Base-by-base conservation (phyloP, 2,329 filamentous ascomycete genomes). In the Talaromyces amestolkiae region DNA sequence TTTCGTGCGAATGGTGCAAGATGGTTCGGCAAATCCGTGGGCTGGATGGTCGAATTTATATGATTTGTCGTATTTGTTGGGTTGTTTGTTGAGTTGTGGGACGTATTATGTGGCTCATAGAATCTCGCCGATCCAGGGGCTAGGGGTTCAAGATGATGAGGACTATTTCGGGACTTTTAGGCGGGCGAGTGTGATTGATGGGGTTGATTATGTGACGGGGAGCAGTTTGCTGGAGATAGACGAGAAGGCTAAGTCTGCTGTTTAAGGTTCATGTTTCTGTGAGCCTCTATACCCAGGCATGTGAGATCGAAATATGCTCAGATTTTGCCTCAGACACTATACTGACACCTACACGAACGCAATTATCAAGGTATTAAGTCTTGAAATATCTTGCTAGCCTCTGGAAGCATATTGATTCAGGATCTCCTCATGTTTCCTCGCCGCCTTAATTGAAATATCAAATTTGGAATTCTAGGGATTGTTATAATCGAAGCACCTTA, bases 141-240 rank as follows among this genome's bases (percentile, higher is more conserved):
- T 62, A 3, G 60, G 60, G 10, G 60, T 54, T 7, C 2, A 62
- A 3, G 60, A 62, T 54, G 47, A 62, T 33, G 47, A 39, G 35
- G 60, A 62, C 13, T 62, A 54, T 19, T 62, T 54, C 17, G 47
- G 60, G 19, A 62, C 60, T 33, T 63, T 63, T 54, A 31, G 27
- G 22, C 56, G 3, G 13, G 31, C 59, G 31, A 39, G 8, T 24
- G 59, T 61, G 15, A 45, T 61, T 61, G 33, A 61, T 17, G 59
- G 59, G 1, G 45, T 61, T 53, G 59, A 41, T 11, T 54, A 27
- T 35, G 27, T 54, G 19, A 45, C 41, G 33, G 45, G 15, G 11
- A 15, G 33, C 3, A 53, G 43, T 33, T n/a, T 41, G 11, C 47
- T 45, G 9, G 45, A 31, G 22, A 61, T 49, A 33, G 31, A 61